phyloP scores from a whole-genome alignment of 139 green algal genomes.

The Trebouxia sp. region DNA sequence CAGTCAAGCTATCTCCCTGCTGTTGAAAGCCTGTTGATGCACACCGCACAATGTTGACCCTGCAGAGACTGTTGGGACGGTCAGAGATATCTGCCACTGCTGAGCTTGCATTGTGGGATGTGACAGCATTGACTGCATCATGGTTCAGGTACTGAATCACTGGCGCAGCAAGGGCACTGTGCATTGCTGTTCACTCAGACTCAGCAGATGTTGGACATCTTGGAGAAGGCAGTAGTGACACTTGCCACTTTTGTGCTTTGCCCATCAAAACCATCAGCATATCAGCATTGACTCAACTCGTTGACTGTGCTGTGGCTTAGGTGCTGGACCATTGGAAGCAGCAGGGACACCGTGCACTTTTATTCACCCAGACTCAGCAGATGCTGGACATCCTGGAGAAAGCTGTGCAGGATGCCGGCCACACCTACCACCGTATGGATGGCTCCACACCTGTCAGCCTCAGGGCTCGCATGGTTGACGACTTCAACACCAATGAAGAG shows the following conservation, averaged over 20 bases:
- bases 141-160: slow-evolving; percentile 77
- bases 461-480: slow-evolving; percentile 79
- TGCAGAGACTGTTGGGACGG: too few species aligned
- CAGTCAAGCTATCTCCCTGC: too few species aligned
- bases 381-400: slow-evolving; percentile 99
- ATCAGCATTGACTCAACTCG: neutral
- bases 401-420: slow-evolving; percentile 48
- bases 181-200: slow-evolving; percentile 89
- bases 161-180: slow-evolving; percentile 82
- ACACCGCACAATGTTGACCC: too few species aligned
- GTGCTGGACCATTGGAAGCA: slow-evolving; percentile 82
- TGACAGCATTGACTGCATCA: too few species aligned
- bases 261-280: too few species aligned
- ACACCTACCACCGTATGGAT: slow-evolving; percentile 94
- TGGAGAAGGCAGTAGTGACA: slow-evolving; percentile 84
- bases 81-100: too few species aligned
- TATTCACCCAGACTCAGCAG: slow-evolving; percentile 94
- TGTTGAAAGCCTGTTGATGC: too few species aligned
- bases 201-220: slow-evolving; percentile 98
- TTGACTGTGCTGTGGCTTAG: slow-evolving; percentile 33
- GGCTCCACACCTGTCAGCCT: slow-evolving; percentile 76
- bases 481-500: slow-evolving; percentile 78
- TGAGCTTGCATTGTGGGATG: too few species aligned
- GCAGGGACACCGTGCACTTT: slow-evolving; percentile 75
- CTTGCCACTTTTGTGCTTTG: too few species aligned